A percentile compares a stretch with the other conserved stretches of the same genome.
Evolutionary conservation across 1,284 basidiomycete genomes (phyloP).

Genomic region (Gymnopus androsaceus): DNA sequence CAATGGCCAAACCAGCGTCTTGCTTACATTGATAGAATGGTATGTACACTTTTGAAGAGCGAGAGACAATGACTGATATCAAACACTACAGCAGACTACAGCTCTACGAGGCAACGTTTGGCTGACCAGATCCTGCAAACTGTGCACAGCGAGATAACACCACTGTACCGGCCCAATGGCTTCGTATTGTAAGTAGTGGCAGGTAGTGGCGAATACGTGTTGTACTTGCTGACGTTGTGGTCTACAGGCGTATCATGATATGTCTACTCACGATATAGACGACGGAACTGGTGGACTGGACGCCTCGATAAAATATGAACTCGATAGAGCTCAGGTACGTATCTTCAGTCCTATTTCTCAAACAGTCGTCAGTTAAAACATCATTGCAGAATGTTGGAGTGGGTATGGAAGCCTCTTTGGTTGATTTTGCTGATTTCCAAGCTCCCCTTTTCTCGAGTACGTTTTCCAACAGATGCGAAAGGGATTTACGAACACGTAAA

Average conservation of each 20-base stretch:
- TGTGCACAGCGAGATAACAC: neutral
- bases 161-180: slow-evolving; percentile 9
- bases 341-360: neutral
- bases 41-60: no score
- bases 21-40: no score
- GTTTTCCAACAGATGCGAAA: no score
- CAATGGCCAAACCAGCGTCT: no score
- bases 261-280: slow-evolving; percentile 39
- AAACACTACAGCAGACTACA: no score
- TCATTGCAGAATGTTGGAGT: slow-evolving; percentile 41
- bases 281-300: slow-evolving; percentile 37
- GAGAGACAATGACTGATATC: no score
- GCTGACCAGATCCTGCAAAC: no score
- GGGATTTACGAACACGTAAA: no score
- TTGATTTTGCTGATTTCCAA: slow-evolving; percentile 34
- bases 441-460: neutral
- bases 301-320: slow-evolving; percentile 37
- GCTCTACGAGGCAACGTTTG: no score
- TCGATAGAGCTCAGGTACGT: slow-evolving; percentile 33
- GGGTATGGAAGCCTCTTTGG: slow-evolving; percentile 39
- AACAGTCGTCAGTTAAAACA: neutral
- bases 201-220: neutral
- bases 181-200: no score
- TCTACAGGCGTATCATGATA: slow-evolving; percentile 42
- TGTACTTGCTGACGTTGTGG: neutral